Conservation (phyloP, 176 grass and related monocot species). For the Musa beccarii region DNA sequence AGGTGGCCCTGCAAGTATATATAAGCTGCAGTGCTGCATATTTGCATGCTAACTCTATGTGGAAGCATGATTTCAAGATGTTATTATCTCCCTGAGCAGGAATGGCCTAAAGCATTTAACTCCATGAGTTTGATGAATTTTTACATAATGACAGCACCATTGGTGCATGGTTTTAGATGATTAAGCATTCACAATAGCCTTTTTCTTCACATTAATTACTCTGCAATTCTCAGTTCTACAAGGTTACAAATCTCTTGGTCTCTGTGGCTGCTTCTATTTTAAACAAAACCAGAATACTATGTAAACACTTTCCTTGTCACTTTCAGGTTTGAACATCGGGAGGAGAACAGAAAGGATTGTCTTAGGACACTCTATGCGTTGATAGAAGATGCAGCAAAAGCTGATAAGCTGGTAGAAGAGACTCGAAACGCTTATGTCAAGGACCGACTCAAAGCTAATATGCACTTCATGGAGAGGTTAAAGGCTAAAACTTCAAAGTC, state of each 20-base stretch:
- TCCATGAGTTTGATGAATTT: background rate
- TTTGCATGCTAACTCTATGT: background rate
- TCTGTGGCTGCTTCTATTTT: background rate
- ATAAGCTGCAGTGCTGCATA: background rate
- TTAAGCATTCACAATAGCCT: background rate
- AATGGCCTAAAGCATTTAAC: background rate
- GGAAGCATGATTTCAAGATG: background rate
- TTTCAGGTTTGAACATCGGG: slow-evolving; percentile 66
- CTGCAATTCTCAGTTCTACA: too few relatives aligned
- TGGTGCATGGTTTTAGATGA: background rate
- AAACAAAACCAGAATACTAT: background rate
- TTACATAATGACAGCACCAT: background rate
- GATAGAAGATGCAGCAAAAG: slow-evolving; percentile 64
- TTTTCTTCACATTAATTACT: too few relatives aligned
- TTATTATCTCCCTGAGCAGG: background rate
- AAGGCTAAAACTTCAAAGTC: slow-evolving; percentile 47
- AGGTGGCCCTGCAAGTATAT: background rate
- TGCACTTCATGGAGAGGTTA: slow-evolving; percentile 75
- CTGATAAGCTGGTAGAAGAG: slow-evolving; percentile 53
- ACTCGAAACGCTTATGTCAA: slow-evolving; percentile 64
- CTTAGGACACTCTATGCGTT: slow-evolving; percentile 68
- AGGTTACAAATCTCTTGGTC: too few relatives aligned
- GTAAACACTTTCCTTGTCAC: background rate
- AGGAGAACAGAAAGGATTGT: slow-evolving; percentile 98
- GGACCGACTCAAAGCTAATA: slow-evolving; percentile 52